Conservation (phyloP, 805 yeast species). For the Cyberlindnera sargentensis region DNA sequence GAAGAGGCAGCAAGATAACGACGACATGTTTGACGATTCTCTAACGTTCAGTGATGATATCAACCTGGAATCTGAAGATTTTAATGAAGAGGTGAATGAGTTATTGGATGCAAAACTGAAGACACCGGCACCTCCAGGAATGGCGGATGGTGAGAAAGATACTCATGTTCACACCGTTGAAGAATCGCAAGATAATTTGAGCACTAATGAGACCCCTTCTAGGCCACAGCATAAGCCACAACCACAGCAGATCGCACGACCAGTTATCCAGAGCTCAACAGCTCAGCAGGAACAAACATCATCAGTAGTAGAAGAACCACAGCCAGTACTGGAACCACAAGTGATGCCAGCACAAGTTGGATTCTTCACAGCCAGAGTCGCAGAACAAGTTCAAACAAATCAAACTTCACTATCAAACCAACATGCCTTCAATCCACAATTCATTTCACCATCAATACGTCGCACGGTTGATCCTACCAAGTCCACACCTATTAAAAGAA, state of each 20-base stretch:
- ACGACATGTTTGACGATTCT: slow-evolving; percentile 45
- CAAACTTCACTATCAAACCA: slow-evolving; percentile 27
- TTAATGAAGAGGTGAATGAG: slow-evolving; percentile 24
- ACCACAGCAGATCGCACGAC: not conserved
- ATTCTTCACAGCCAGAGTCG: slow-evolving; percentile 62
- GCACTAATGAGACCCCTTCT: slow-evolving; percentile 11
- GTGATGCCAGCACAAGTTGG: slow-evolving; percentile 21
- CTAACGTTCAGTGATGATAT: slow-evolving; percentile 45
- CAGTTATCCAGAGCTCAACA: too few relatives aligned
- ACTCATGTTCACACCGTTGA: slow-evolving; percentile 1
- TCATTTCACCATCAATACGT: slow-evolving; percentile 47
- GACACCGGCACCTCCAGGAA: slow-evolving; percentile 10
- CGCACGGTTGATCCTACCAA: slow-evolving; percentile 62
- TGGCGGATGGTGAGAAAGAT: slow-evolving; percentile 6
- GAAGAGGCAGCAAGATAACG: slow-evolving; percentile 8
- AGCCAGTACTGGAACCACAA: slow-evolving; percentile 1
- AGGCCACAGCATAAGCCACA: not conserved
- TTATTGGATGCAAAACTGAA: slow-evolving; percentile 16
- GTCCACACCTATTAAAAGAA: slow-evolving; percentile 54
- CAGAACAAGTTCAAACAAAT: slow-evolving; percentile 45
- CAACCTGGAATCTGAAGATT: slow-evolving; percentile 31
- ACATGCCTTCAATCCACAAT: slow-evolving; percentile 47
- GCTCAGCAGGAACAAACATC: not conserved
- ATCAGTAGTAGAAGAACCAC: not conserved
- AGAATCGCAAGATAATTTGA: not conserved